Evolutionary conservation across 805 yeast genomes (phyloP), one percentile per base, ranked within the genome.

Genomic region (Starmerella asiatica): DNA sequence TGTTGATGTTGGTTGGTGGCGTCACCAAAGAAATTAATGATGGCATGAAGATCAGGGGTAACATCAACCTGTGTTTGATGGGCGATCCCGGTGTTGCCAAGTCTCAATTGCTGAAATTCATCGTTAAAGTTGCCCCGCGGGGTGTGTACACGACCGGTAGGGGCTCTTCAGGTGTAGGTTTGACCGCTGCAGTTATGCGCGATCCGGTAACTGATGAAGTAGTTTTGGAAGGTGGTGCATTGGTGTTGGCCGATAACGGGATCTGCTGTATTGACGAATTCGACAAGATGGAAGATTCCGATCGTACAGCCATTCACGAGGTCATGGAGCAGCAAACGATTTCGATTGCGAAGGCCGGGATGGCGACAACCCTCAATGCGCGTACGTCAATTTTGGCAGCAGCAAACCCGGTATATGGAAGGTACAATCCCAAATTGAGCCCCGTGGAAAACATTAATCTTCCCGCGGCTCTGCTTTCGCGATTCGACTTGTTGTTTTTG

Each of bases 41-140:
- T 62, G 99, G 99, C 49, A 76, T 91, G 83, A 76, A 79, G 55
- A 91, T 91, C 54, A 77, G 99, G 67, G 98, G 98, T 54, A 98
- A 91, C 58, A 82, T 91, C 51, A 91, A 91, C 56, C 73, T 91
- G 40, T 79, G 96, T 64, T 69, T 91, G 38, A 88, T 91, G 96
- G 98, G 98, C 53, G 98, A 91, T 57, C 98, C 98, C 31, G 98
- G 98, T 68, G 98, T 91, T 39, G 98, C 98, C 55, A 91, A 91
- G 62, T 91, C 97, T 3, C 98, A 91, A 69, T 67, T 91, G 55
- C 68, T 91, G 48, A 91, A 91, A 58, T 79, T 93, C 26, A 83
- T 91, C 49, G 71, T 84, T 44, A 84, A 86, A 53, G 80, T 91
- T 39, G 91, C 97, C 3, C 98, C 98, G 23, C 71, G 97, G 56